Evolutionary conservation across 1,284 basidiomycete genomes (phyloP).

Genomic region (Leucoagaricus sp.): DNA sequence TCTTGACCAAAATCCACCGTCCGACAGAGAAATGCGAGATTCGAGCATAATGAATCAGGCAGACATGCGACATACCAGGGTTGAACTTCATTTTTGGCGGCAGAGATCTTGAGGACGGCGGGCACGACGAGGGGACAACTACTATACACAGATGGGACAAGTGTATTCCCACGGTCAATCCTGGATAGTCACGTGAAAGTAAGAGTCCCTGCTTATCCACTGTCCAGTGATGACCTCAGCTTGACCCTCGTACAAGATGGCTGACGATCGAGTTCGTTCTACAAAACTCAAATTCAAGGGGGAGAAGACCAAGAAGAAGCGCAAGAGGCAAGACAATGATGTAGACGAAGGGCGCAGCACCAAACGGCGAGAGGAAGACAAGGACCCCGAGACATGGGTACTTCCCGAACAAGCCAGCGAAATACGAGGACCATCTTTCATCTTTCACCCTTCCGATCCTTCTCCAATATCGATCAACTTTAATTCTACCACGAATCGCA

Average conservation of each 20-base stretch:
- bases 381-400: conserved; percentile 77
- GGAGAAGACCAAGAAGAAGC: conserved; percentile 81
- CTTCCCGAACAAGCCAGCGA: conserved; percentile 68
- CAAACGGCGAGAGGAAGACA: conserved; percentile 61
- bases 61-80: conserved; percentile 57
- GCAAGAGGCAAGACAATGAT: conserved; percentile 62
- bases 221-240: neutral
- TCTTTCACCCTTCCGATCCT: conserved; percentile 76
- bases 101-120: conserved; percentile 58
- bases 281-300: conserved; percentile 86
- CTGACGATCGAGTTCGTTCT: conserved; percentile 53
- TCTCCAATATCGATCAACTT: conserved; percentile 74
- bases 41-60: conserved; percentile 19
- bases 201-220: neutral
- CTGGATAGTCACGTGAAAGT: conserved; percentile 26
- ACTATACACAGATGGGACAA: conserved; percentile 15
- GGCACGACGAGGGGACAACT: conserved; percentile 39
- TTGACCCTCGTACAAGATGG: conserved; percentile 23
- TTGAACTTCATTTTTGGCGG: conserved; percentile 74
- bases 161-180: conserved; percentile 34
- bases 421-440: conserved; percentile 82
- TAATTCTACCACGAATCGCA: conserved; percentile 74
- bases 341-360: conserved; percentile 46
- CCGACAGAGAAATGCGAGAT: conserved; percentile 22
- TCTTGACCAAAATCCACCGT: conserved; percentile 27